A percentile compares a stretch with the other conserved stretches of the same genome.
Conservation (phyloP, 306 rosid genomes). For the Crataegus laevigata region DNA sequence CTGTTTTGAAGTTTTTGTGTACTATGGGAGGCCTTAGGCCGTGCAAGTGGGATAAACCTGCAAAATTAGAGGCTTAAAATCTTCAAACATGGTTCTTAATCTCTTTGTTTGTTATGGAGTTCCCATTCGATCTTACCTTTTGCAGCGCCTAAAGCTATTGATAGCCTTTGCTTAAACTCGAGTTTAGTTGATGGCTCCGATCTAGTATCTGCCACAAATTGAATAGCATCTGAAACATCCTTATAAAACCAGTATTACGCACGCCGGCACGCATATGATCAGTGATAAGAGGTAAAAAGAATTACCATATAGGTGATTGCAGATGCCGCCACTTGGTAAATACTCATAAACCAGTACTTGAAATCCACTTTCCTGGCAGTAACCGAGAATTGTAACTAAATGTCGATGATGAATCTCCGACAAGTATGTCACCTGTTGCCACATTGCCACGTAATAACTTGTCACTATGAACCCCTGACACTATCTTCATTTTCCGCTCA, state of each 20-base stretch:
- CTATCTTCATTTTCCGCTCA: neutral
- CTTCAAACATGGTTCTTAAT: neutral
- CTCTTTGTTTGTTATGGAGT: neutral
- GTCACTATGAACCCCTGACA: neutral
- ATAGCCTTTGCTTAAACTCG: slow-evolving; percentile 42
- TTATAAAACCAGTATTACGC: neutral
- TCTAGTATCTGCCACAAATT: slow-evolving; percentile 16
- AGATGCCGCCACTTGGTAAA: slow-evolving; percentile 34
- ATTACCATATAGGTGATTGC: slow-evolving; percentile 41
- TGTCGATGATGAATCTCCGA: slow-evolving; percentile 39
- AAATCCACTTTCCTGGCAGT: slow-evolving; percentile 43
- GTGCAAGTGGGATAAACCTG: slow-evolving; percentile 44
- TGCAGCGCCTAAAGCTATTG: slow-evolving; percentile 41
- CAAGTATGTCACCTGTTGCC: slow-evolving; percentile 26
- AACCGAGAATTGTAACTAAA: slow-evolving; percentile 37
- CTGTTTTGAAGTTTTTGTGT: slow-evolving; percentile 40
- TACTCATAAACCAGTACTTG: slow-evolving; percentile 41
- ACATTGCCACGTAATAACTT: neutral
- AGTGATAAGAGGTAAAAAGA: neutral
- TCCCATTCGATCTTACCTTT: slow-evolving; percentile 20
- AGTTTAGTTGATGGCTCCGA: slow-evolving; percentile 25
- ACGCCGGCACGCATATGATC: neutral
- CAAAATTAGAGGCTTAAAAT: slow-evolving; percentile 2
- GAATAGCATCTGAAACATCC: neutral
- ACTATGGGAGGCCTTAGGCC: slow-evolving; percentile 32